Conservation (phyloP, 2,329 filamentous ascomycete genomes). For the Aspergillus sp. region DNA sequence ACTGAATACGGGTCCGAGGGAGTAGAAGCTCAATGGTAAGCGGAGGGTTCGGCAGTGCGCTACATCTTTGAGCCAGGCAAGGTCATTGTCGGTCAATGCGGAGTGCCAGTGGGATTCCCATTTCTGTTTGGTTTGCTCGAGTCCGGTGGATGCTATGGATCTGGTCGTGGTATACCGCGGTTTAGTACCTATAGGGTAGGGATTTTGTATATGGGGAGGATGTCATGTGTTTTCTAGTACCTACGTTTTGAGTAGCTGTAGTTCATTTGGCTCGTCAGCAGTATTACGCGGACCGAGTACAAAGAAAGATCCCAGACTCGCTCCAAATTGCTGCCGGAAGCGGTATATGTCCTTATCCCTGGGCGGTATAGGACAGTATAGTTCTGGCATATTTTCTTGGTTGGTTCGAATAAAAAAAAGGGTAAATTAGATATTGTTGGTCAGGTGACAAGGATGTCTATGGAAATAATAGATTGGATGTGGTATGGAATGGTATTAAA, state of each 20-base stretch:
- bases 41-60: slow-evolving; percentile 60
- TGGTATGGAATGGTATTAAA: background rate
- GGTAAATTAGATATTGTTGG: background rate
- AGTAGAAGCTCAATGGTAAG: slow-evolving; percentile 63
- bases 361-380: slow-evolving; percentile 15
- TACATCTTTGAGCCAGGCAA: slow-evolving; percentile 54
- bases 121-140: slow-evolving; percentile 51
- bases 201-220: no score
- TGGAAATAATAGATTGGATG: background rate
- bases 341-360: slow-evolving; percentile 38
- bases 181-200: background rate
- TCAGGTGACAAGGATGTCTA: background rate
- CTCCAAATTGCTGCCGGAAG: slow-evolving; percentile 62
- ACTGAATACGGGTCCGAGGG: slow-evolving; percentile 55
- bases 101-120: slow-evolving; percentile 58
- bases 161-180: slow-evolving; percentile 13
- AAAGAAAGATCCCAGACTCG: slow-evolving; percentile 61
- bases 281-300: slow-evolving; percentile 58
- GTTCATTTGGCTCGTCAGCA: slow-evolving; percentile 49
- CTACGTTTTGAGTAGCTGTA: slow-evolving; percentile 52
- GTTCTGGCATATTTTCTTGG: background rate
- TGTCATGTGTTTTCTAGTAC: background rate
- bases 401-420: background rate
- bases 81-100: slow-evolving; percentile 53
- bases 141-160: slow-evolving; percentile 49